phyloP scores from a whole-genome alignment of 2,329 filamentous ascomycete species.

The Fusarium redolens region DNA sequence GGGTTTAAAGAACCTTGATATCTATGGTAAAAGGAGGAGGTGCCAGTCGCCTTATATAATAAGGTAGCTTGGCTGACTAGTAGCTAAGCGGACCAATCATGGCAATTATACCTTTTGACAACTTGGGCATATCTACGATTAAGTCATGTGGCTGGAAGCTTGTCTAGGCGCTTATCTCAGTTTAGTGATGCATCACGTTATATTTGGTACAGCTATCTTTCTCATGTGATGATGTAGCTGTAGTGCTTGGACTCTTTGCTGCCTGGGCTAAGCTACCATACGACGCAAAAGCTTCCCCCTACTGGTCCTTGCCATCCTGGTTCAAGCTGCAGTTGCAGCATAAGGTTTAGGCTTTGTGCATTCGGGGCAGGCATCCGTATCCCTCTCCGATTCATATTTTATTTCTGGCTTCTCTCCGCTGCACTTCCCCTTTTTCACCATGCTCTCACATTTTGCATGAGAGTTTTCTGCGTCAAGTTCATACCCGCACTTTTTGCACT shows the following conservation, averaged over 20 bases:
- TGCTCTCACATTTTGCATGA: not conserved
- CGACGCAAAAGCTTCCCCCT: accelerated
- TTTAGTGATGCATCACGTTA: accelerated
- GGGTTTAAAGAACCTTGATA: no score
- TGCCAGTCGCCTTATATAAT: no score
- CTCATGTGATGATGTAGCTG: not conserved
- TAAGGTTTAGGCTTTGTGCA: not conserved
- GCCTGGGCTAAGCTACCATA: not conserved
- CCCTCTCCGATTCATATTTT: accelerated
- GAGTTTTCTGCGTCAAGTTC: not conserved
- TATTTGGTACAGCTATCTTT: accelerated
- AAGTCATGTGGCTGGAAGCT: no score
- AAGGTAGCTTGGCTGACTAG: no score
- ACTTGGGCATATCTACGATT: no score
- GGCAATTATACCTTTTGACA: no score
- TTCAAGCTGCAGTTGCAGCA: not conserved
- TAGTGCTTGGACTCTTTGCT: accelerated
- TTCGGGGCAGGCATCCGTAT: not conserved
- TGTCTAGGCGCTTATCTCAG: not conserved
- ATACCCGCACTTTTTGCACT: not conserved
- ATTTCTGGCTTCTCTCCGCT: not conserved
- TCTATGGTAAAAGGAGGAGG: no score
- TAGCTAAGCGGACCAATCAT: no score
- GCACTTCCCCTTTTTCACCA: not conserved
- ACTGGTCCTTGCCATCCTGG: accelerated